Percentiles rank a stretch among this genome's conserved stretches.
These are phyloP conservation scores for Gaultheria prostrata DNA, from an alignment of 148 eudicot genomes.

Conservation along the genomic window DNA sequence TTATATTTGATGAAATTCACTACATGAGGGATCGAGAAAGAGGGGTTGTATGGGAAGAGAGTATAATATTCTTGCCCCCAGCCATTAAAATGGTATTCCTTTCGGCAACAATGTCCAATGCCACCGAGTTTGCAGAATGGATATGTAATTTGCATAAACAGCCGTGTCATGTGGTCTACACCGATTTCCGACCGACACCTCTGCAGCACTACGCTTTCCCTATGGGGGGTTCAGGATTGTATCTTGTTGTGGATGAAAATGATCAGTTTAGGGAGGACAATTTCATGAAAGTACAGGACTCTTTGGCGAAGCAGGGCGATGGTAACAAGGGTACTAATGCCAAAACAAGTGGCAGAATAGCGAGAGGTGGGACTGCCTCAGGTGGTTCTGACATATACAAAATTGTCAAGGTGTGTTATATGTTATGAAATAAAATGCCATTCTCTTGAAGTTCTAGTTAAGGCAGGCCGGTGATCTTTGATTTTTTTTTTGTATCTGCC, in stretches of 20 bases:
- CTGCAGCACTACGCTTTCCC: conserved; percentile 97
- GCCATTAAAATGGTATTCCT: conserved; percentile 95
- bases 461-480: not conserved
- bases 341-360: conserved; percentile 77
- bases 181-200: conserved; percentile 95
- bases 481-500: not conserved
- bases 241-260: conserved; percentile 95
- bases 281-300: conserved; percentile 75
- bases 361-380: conserved; percentile 63
- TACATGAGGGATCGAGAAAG: conserved; percentile 97
- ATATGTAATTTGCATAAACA: conserved; percentile 92
- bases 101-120: conserved; percentile 96
- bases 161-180: conserved; percentile 99
- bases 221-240: conserved; percentile 82
- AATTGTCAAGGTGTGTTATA: conserved; percentile 72
- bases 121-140: conserved; percentile 98
- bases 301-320: conserved; percentile 58
- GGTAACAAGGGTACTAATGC: conserved; percentile 51
- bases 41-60: conserved; percentile 99
- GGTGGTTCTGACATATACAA: conserved; percentile 95
- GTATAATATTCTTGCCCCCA: conserved; percentile 83
- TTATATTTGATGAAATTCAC: conserved; percentile 94
- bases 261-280: conserved; percentile 96
- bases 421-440: not conserved
- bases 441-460: conserved; percentile 4